Percentiles rank a stretch among this genome's conserved stretches.
Conservation (phyloP, 1,284 basidiomycete genomes). For the Meira nashicola region DNA sequence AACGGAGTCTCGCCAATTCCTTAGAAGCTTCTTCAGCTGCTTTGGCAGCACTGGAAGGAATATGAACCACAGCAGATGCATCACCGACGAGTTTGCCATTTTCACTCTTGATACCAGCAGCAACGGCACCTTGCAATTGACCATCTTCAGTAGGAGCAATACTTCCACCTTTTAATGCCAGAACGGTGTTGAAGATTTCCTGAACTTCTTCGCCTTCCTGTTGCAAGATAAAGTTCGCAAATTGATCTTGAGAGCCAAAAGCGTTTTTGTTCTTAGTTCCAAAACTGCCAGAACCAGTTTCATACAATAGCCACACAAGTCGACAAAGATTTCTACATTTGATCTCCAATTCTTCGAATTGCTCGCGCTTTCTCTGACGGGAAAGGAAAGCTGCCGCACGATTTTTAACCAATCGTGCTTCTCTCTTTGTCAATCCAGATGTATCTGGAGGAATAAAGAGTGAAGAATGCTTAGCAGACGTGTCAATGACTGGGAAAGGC, state of each 20-base stretch:
- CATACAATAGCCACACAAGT: constrained; percentile 45
- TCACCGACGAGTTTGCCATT: constrained; percentile 1
- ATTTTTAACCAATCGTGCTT: constrained; percentile 84
- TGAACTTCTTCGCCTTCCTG: constrained; percentile 29
- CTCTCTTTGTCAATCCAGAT: constrained; percentile 76
- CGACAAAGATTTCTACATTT: constrained; percentile 57
- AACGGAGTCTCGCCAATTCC: constrained; percentile 25
- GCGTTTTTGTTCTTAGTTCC: constrained; percentile 9
- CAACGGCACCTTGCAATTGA: constrained; percentile 3
- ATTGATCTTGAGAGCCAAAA: constrained; percentile 16
- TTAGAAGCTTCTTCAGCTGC: background rate
- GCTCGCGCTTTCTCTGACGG: constrained; percentile 81
- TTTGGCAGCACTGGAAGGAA: background rate
- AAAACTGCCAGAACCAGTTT: constrained; percentile 26
- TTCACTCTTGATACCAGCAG: constrained; percentile 9
- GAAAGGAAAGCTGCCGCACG: constrained; percentile 82
- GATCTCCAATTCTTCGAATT: constrained; percentile 83
- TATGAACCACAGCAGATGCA: too few relatives aligned
- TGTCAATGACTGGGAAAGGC: constrained; percentile 52
- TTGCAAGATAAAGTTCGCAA: constrained; percentile 23
- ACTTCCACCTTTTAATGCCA: constrained; percentile 33
- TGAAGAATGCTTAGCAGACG: constrained; percentile 49
- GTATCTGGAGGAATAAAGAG: constrained; percentile 78
- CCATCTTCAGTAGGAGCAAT: constrained; percentile 40
- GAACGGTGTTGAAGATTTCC: constrained; percentile 32